Conservation (phyloP, 306 rosid species). For the Cicer yamashitae region DNA sequence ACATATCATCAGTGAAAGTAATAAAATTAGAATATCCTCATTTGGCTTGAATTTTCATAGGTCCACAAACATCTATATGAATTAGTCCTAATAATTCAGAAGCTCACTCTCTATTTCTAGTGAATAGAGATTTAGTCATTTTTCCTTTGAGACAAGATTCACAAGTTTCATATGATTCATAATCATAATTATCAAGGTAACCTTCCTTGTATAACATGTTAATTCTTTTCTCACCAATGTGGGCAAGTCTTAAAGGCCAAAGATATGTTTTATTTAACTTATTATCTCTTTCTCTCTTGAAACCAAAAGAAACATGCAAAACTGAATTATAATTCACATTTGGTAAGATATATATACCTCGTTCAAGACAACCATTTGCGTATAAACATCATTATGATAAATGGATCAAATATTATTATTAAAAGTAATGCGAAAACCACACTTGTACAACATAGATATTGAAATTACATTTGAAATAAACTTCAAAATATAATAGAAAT, state of each 20-base stretch:
- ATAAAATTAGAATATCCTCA: neutral
- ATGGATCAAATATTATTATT: neutral
- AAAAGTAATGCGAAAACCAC: neutral
- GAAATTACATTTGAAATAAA: neutral
- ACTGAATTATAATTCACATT: neutral
- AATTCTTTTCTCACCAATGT: neutral
- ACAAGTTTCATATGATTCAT: too few species aligned
- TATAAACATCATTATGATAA: neutral
- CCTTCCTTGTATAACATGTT: neutral
- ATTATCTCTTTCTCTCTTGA: too few species aligned
- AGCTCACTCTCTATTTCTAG: neutral
- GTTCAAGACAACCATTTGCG: neutral
- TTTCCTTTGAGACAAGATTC: too few species aligned
- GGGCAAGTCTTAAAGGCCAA: neutral
- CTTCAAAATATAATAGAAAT: neutral
- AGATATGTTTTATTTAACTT: neutral
- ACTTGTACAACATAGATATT: neutral
- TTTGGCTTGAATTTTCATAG: conserved; percentile 1
- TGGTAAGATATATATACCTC: neutral
- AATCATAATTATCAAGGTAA: too few species aligned
- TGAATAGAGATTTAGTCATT: too few species aligned
- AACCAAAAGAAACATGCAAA: neutral
- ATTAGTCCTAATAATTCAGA: neutral
- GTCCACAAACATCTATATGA: neutral
- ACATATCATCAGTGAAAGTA: neutral